These are phyloP conservation scores for Xylariaceae sp. DNA, from an alignment of 2,329 filamentous ascomycete genomes.

Conservation along the genomic window DNA sequence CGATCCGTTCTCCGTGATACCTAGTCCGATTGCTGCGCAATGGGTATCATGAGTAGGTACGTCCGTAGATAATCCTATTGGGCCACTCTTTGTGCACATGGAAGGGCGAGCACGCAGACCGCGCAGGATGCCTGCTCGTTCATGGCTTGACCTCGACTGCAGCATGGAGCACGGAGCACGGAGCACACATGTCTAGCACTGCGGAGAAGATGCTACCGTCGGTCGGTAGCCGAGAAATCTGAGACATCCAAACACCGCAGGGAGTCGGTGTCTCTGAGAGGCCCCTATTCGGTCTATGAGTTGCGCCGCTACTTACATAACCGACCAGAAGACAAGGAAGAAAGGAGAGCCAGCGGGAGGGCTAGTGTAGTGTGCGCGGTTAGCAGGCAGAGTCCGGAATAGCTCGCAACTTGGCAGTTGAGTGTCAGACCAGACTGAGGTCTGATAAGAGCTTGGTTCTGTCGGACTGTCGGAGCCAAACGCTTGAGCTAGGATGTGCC, in stretches of 20 bases:
- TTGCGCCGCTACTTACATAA: not conserved
- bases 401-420: too few species aligned
- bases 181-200: not conserved
- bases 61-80: not conserved
- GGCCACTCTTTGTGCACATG: not conserved
- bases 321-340: not conserved
- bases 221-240: constrained; percentile 18
- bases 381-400: too few species aligned
- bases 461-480: too few species aligned
- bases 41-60: not conserved
- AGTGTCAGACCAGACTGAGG: too few species aligned
- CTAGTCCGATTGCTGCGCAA: not conserved
- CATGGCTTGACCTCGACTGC: not conserved
- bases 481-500: not conserved
- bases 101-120: not conserved
- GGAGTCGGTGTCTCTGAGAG: constrained; percentile 12
- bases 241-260: constrained; percentile 10
- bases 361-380: too few species aligned
- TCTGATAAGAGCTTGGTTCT: too few species aligned
- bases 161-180: too few species aligned
- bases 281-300: constrained; percentile 1
- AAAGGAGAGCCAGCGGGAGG: not conserved
- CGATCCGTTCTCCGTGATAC: not conserved
- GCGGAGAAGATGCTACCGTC: constrained; percentile 12
- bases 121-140: not conserved